Evolutionary conservation across 495 filamentous ascomycete genomes (phyloP), one percentile per base, ranked within the genome.

Genomic region (Annulohypoxylon maeteangense): DNA sequence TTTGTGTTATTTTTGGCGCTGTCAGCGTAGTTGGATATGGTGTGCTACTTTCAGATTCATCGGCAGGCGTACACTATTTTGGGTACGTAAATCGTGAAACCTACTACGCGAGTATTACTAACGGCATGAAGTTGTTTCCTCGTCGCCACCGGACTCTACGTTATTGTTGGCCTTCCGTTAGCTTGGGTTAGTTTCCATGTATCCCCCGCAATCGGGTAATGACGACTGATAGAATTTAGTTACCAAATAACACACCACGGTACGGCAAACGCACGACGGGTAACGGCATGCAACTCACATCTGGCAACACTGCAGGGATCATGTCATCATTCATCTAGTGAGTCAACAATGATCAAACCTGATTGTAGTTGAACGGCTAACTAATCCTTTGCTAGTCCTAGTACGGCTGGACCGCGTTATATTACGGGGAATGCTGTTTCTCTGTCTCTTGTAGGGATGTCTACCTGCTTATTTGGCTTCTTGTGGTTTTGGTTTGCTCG

Each of bases 221-320:
- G n/a, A 7, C 36, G 29, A 65, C 56, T 74, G 20, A 71, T 31
- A 40, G 31, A 12, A 31, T 64, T 45, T 42, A 78, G 79, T 50
- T 86, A 57, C 82, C 84, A 3, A 84, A 74, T 25, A 86, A 85
- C 72, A 79, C 77, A 14, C 91, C 90, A 5, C 80, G 91, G 38
- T 92, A 93, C 62, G 90, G 89, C 12, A 94, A 93, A 70, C 82
- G 91, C 27, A 90, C 91, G 0, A 89, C 88, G 11, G 91, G 89
- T 0, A 90, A 86, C 0, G 90, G 90, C 0, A 71, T 94, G 73
- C 90, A 93, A 76, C 78, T 93, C 23, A 91, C 87, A 0, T 84
- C 89, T 45, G 91, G 90, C 12, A 93, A 93, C 74, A 76, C 83
- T 11, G 84, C 85, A 27, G 91, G 91, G 0, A 89, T 93, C 61